These are phyloP conservation scores for Gossypium trilobum DNA, from an alignment of 441 rosid genomes.

Conservation along the genomic window DNA sequence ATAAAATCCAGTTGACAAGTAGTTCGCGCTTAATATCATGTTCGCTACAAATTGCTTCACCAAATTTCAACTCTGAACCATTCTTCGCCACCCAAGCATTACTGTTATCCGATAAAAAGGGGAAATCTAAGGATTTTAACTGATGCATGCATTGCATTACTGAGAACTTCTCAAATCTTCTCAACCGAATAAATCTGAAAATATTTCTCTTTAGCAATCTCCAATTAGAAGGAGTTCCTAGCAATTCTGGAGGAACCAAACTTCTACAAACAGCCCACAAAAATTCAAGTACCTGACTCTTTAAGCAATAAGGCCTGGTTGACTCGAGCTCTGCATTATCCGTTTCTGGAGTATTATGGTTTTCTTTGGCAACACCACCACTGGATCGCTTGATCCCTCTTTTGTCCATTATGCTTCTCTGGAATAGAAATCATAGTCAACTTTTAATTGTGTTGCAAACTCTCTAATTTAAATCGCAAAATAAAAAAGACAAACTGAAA, in stretches of 20 bases:
- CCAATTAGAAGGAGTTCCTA: conserved; percentile 62
- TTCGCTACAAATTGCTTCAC: conserved; percentile 16
- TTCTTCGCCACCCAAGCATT: conserved; percentile 18
- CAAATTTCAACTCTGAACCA: conserved; percentile 14
- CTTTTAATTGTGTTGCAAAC: neutral
- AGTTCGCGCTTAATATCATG: conserved; percentile 31
- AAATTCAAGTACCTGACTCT: conserved; percentile 66
- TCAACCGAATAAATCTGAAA: conserved; percentile 48
- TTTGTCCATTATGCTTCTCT: conserved; percentile 24
- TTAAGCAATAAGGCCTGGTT: conserved; percentile 43
- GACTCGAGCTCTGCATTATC: conserved; percentile 25
- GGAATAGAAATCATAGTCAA: conserved; percentile 15
- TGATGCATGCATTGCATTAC: conserved; percentile 52
- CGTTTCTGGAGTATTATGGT: conserved; percentile 14
- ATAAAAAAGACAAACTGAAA: neutral
- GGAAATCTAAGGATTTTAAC: conserved; percentile 45
- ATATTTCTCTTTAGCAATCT: conserved; percentile 59
- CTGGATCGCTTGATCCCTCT: conserved; percentile 16
- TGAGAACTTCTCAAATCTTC: conserved; percentile 67
- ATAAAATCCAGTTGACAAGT: conserved; percentile 59
- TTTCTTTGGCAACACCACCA: conserved; percentile 17
- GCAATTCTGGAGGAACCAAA: conserved; percentile 60
- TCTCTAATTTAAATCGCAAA: neutral
- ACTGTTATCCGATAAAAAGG: conserved; percentile 38
- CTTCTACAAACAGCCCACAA: conserved; percentile 75